A percentile compares a stretch with the other conserved stretches of the same genome.
Conservation (phyloP, 2,329 filamentous ascomycete species). For the Davidsoniella virescens region DNA sequence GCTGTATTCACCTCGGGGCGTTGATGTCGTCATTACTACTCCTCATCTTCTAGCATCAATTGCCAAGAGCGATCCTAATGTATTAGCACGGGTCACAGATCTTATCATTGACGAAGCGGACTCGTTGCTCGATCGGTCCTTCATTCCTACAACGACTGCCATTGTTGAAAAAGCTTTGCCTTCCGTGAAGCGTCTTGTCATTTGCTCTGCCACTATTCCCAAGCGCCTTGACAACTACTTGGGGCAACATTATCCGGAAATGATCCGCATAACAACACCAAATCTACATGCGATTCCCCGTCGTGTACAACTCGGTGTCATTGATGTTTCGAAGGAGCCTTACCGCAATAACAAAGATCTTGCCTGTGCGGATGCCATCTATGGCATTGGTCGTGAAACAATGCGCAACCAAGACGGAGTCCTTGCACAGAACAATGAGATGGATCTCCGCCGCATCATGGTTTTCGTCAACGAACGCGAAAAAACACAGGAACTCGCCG, state of each 20-base stretch:
- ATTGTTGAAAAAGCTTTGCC: slow-evolving; percentile 71
- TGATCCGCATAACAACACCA: slow-evolving; percentile 76
- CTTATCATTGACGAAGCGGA: slow-evolving; percentile 91
- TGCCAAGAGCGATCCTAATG: slow-evolving; percentile 74
- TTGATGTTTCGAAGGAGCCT: slow-evolving; percentile 82
- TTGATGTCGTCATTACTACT: slow-evolving; percentile 76
- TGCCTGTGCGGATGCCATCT: slow-evolving; percentile 88
- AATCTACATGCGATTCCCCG: slow-evolving; percentile 93
- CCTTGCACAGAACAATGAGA: slow-evolving; percentile 11
- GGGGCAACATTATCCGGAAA: slow-evolving; percentile 64
- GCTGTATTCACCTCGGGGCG: slow-evolving; percentile 62
- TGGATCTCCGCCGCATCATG: slow-evolving; percentile 68
- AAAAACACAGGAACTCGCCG: slow-evolving; percentile 63
- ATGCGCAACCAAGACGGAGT: slow-evolving; percentile 38
- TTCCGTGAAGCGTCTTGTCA: slow-evolving; percentile 68
- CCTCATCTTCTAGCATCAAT: slow-evolving; percentile 82
- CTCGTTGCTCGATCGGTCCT: slow-evolving; percentile 85
- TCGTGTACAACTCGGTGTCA: slow-evolving; percentile 80
- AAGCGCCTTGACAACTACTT: slow-evolving; percentile 74
- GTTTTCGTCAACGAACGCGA: slow-evolving; percentile 97
- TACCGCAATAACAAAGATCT: slow-evolving; percentile 87
- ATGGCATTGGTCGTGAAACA: slow-evolving; percentile 72
- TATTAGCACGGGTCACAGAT: slow-evolving; percentile 80
- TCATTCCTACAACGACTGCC: slow-evolving; percentile 63
- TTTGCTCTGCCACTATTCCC: slow-evolving; percentile 94